Evolutionary conservation across 345 rosid species (phyloP).

Genomic region (Euphorbia peplus): DNA sequence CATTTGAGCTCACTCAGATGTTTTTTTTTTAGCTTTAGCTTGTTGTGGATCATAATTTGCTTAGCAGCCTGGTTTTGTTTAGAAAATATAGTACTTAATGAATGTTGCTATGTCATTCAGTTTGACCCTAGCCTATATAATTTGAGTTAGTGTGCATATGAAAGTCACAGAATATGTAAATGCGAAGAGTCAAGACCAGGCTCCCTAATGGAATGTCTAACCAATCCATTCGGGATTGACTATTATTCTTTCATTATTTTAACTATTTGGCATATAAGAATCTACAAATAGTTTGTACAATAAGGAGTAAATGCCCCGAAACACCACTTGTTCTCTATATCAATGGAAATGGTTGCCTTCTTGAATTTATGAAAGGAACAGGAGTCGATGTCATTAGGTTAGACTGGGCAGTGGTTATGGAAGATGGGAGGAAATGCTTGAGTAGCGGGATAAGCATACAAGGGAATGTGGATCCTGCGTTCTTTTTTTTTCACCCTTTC

Average conservation of each 20-base stretch:
- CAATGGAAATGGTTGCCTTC: constrained; percentile 90
- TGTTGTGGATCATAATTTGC: too few species aligned
- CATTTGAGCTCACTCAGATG: too few species aligned
- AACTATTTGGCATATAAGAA: constrained; percentile 1
- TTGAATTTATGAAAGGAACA: constrained; percentile 81
- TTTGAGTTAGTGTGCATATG: not conserved
- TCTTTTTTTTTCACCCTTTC: constrained; percentile 68
- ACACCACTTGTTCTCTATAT: constrained; percentile 87
- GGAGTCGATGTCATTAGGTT: constrained; percentile 95
- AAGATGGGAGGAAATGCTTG: constrained; percentile 73
- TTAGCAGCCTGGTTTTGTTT: too few species aligned
- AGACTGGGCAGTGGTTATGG: constrained; percentile 97
- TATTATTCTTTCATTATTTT: not conserved
- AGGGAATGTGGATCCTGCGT: constrained; percentile 92
- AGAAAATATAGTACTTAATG: not conserved
- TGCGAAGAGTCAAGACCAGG: too few species aligned
- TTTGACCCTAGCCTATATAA: not conserved
- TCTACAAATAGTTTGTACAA: constrained; percentile 55
- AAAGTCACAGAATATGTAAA: too few species aligned
- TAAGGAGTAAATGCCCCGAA: constrained; percentile 68
- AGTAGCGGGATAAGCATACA: constrained; percentile 69
- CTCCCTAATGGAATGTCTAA: not conserved
- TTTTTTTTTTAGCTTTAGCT: too few species aligned
- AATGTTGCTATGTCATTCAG: not conserved
- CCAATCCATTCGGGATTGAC: too few species aligned